These are phyloP conservation scores for Xerocomellus dryophilus DNA, from an alignment of 768 basidiomycete genomes.

Conservation along the genomic window DNA sequence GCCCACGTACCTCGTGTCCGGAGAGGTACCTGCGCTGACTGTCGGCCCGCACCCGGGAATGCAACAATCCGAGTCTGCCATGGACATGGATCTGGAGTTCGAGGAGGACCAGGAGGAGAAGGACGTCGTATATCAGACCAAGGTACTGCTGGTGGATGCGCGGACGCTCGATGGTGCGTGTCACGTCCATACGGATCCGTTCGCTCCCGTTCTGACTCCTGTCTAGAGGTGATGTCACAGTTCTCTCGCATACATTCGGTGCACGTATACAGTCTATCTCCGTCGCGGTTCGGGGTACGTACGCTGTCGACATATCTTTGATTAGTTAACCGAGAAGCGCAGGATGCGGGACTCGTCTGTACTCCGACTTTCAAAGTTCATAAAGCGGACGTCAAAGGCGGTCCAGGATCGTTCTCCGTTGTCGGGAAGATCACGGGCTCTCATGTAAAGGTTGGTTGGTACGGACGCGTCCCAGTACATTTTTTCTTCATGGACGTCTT, in stretches of 20 bases:
- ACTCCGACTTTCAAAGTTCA: conserved; percentile 32
- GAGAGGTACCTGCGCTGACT: conserved; percentile 40
- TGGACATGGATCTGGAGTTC: conserved; percentile 38
- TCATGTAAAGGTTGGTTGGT: conserved; percentile 44
- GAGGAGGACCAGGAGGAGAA: conserved; percentile 41
- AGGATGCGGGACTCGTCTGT: conserved; percentile 48
- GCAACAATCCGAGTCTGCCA: conserved; percentile 10
- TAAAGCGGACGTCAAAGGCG: conserved; percentile 31
- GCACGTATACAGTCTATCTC: conserved; percentile 71
- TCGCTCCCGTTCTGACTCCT: neutral
- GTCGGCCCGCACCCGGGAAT: neutral
- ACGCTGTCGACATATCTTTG: neutral
- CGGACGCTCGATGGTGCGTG: conserved; percentile 59
- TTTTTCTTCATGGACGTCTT: neutral
- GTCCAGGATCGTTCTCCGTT: conserved; percentile 3
- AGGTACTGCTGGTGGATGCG: conserved; percentile 60
- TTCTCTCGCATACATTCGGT: conserved; percentile 53
- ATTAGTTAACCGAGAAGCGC: neutral
- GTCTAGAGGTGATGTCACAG: conserved; percentile 49
- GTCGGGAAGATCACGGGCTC: conserved; percentile 46
- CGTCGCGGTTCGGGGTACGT: conserved; percentile 51
- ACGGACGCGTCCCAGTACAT: neutral
- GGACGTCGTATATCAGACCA: conserved; percentile 43
- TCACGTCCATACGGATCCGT: neutral
- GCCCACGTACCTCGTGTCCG: conserved; percentile 74